A percentile compares a stretch with the other conserved stretches of the same genome.
Evolutionary conservation across 179 eudicot genomes (phyloP).

Genomic region (Silene coronaria): DNA sequence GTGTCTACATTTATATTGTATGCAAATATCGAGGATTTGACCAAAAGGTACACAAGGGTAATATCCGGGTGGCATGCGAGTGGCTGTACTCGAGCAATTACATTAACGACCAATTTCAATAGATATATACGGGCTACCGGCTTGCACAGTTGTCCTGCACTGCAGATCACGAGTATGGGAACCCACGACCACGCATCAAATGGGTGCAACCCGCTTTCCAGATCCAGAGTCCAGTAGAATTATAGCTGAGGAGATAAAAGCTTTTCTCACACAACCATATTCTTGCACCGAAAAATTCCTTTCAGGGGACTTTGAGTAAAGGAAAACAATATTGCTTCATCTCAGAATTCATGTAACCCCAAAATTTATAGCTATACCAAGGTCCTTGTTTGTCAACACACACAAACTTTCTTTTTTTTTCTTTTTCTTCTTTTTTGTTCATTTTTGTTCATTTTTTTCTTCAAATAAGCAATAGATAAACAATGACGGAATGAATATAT

Average conservation of each 20-base stretch:
- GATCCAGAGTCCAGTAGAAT: background rate
- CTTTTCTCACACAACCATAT: conserved; percentile 2
- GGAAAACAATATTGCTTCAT: too few relatives aligned
- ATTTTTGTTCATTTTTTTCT: too few relatives aligned
- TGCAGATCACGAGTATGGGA: background rate
- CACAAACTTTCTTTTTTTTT: too few relatives aligned
- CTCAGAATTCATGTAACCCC: too few relatives aligned
- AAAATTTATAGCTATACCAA: too few relatives aligned
- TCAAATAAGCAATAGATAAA: too few relatives aligned
- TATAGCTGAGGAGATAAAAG: background rate
- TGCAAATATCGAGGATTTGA: background rate
- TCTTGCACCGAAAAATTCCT: too few relatives aligned
- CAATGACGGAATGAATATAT: too few relatives aligned
- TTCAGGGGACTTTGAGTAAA: too few relatives aligned
- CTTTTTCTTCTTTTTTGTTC: too few relatives aligned
- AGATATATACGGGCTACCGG: background rate
- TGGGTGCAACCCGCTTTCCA: background rate
- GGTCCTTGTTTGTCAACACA: too few relatives aligned
- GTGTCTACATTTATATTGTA: background rate
- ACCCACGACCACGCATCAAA: background rate
- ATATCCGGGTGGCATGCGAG: conserved; percentile 8
- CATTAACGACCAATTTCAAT: background rate
- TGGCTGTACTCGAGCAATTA: background rate
- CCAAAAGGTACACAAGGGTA: background rate
- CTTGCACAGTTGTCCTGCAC: background rate